Evolutionary conservation across 2,329 filamentous ascomycete genomes (phyloP).

Genomic region (Colletotrichum lupini): DNA sequence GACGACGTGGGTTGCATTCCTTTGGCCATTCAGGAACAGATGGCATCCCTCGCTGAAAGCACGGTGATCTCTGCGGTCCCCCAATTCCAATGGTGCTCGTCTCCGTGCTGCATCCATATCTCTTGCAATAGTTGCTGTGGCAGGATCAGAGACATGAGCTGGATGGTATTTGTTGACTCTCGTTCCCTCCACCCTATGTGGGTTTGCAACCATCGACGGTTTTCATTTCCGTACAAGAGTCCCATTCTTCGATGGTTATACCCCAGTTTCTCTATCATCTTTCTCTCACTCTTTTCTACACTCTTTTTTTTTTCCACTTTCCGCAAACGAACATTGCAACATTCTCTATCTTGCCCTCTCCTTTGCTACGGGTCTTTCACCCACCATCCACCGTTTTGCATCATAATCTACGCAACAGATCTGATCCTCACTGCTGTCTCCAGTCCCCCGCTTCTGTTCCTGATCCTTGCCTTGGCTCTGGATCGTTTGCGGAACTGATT

Average conservation of each 20-base stretch:
- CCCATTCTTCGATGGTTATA: constrained; percentile 33
- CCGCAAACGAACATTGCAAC: constrained; percentile 29
- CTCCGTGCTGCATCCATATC: constrained; percentile 31
- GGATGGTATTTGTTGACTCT: constrained; percentile 36
- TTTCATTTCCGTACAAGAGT: constrained; percentile 36
- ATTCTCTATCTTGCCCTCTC: neutral
- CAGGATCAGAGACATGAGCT: constrained; percentile 31
- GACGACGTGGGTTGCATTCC: constrained; percentile 34
- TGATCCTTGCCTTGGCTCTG: constrained; percentile 14
- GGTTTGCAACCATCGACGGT: constrained; percentile 34
- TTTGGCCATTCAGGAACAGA: constrained; percentile 21
- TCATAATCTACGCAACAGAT: constrained; percentile 12
- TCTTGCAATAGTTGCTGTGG: constrained; percentile 32
- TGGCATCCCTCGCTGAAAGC: constrained; percentile 30
- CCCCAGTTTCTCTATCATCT: constrained; percentile 20
- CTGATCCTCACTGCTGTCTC: constrained; percentile 7
- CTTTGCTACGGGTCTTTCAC: neutral
- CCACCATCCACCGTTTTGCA: constrained; percentile 15
- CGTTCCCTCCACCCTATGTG: constrained; percentile 22
- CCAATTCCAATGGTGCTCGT: constrained; percentile 28
- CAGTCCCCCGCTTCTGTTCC: neutral
- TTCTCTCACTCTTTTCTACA: constrained; percentile 22
- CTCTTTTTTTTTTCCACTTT: neutral
- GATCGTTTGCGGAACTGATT: constrained; percentile 28
- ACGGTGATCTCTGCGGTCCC: constrained; percentile 28